Evolutionary conservation across 148 eudicot species (phyloP).

Genomic region (Amaranthus palmeri): DNA sequence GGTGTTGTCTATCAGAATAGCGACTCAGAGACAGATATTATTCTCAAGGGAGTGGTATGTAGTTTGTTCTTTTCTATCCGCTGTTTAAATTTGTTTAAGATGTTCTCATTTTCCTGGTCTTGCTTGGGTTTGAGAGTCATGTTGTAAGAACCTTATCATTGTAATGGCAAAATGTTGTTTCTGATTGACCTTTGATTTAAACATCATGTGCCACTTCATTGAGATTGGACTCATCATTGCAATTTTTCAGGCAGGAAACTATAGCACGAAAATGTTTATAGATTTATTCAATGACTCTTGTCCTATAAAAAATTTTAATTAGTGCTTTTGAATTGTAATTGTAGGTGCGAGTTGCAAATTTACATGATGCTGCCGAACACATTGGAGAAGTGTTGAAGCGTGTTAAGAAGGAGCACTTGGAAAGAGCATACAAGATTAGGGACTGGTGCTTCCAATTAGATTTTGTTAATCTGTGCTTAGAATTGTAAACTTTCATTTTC

Average conservation of each 20-base stretch:
- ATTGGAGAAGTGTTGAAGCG: constrained; percentile 83
- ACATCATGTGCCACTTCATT: no score
- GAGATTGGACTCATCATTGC: no score
- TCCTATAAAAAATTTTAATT: neutral
- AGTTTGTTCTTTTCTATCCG: neutral
- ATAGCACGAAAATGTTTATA: no score
- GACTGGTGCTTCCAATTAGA: constrained; percentile 43
- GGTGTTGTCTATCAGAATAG: constrained; percentile 81
- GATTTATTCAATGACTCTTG: no score
- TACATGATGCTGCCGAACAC: constrained; percentile 86
- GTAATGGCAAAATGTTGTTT: neutral
- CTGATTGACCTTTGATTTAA: no score
- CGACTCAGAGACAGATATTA: constrained; percentile 86
- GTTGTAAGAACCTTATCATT: neutral
- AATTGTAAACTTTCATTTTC: no score
- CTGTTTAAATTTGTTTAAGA: neutral
- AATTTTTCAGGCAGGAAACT: no score
- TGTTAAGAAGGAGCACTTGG: constrained; percentile 72
- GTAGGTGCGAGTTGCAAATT: constrained; percentile 91
- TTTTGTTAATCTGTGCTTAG: neutral
- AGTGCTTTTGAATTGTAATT: constrained; percentile 6
- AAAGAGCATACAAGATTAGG: constrained; percentile 73
- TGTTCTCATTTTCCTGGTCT: neutral
- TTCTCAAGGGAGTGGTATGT: constrained; percentile 98
- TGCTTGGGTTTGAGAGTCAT: neutral